These are phyloP conservation scores for Diphasiastrum complanatum DNA, from an alignment of 83 land plant species.

Conservation along the genomic window DNA sequence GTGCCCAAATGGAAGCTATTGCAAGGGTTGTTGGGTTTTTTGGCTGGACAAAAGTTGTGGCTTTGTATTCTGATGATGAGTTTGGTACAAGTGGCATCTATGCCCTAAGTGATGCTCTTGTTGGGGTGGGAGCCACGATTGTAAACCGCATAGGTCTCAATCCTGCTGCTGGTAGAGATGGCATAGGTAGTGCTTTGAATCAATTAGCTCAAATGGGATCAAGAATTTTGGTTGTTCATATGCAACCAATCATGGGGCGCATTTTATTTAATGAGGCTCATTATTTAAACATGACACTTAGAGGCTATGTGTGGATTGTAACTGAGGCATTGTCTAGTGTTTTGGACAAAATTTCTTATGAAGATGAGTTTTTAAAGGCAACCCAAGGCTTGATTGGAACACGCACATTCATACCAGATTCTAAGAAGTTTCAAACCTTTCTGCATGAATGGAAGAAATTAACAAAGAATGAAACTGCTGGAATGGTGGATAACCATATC, in stretches of 20 bases:
- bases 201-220: too few species aligned
- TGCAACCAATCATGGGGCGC: constrained; percentile 10
- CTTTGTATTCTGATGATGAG: constrained; percentile 46
- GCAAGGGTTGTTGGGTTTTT: constrained; percentile 43
- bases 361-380: neutral
- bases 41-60: constrained; percentile 63
- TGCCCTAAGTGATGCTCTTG: neutral
- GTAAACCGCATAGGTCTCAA: neutral
- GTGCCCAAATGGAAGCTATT: constrained; percentile 59
- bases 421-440: neutral
- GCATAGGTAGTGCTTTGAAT: neutral
- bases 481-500: constrained; percentile 10
- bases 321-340: constrained; percentile 25
- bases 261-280: constrained; percentile 6
- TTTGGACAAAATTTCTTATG: constrained; percentile 8
- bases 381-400: constrained; percentile 45
- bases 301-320: constrained; percentile 49
- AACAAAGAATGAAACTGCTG: neutral
- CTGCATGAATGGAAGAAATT: too few species aligned
- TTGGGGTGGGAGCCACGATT: neutral
- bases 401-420: neutral
- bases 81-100: neutral
- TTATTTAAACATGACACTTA: neutral
- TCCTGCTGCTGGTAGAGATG: neutral
- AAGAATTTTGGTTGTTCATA: too few species aligned